A percentile compares a stretch with the other conserved stretches of the same genome.
phyloP scores from a whole-genome alignment of 495 filamentous ascomycete species.

The Aspergillus ellipticus region DNA sequence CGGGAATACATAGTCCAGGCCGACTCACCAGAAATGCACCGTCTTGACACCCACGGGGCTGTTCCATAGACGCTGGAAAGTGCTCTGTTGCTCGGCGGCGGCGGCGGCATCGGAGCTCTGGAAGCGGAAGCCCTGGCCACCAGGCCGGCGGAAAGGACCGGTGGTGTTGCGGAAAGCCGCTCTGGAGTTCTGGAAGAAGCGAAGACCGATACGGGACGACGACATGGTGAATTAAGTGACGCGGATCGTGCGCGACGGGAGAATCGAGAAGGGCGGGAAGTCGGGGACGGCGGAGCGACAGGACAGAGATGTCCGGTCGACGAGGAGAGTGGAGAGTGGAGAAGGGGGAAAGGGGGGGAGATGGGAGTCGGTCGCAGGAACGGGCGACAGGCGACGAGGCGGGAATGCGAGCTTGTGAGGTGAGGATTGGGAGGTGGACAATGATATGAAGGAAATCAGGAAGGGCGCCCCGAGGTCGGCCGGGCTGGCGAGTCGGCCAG shows the following conservation, averaged over 20 bases:
- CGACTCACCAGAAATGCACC: conserved; percentile 88
- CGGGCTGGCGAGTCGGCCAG: too few relatives aligned
- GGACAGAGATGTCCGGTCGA: neutral
- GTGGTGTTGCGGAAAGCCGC: conserved; percentile 51
- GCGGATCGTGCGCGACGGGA: neutral
- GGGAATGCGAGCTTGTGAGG: neutral
- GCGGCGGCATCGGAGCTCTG: conserved; percentile 59
- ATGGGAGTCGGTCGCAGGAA: neutral
- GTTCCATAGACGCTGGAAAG: conserved; percentile 74
- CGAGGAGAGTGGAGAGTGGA: conserved; percentile 18
- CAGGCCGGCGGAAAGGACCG: conserved; percentile 49
- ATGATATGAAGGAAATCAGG: too few relatives aligned
- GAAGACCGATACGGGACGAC: conserved; percentile 47
- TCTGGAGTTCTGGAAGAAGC: conserved; percentile 48
- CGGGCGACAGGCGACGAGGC: neutral
- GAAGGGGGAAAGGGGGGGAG: conserved; percentile 12
- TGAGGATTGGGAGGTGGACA: neutral
- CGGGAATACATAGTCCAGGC: neutral
- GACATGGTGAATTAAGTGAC: conserved; percentile 25
- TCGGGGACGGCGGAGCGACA: conserved; percentile 12
- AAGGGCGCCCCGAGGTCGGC: conserved; percentile 17
- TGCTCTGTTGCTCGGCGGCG: conserved; percentile 51
- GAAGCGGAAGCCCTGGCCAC: conserved; percentile 57
- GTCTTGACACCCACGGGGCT: conserved; percentile 89
- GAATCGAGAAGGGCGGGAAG: conserved; percentile 16